Evolutionary conservation across 1,284 basidiomycete species (phyloP), one percentile per base, ranked within the genome.

Genomic region (Peniophora sp.): DNA sequence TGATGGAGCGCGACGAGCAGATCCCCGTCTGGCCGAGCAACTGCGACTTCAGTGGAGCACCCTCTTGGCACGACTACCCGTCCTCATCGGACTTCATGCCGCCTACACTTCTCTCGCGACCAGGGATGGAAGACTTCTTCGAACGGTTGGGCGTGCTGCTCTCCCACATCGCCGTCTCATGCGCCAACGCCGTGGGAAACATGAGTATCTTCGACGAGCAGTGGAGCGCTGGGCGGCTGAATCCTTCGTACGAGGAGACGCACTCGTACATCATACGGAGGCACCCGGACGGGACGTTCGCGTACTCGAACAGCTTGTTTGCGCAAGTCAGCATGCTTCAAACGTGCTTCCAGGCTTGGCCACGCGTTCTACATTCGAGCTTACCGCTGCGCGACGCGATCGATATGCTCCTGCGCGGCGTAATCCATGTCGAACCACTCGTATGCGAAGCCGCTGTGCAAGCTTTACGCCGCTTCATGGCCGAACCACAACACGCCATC

Each of bases 171-270:
- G 80, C 87, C 0, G 67, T 73, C 9, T 63, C 78, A 5, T 92
- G 85, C 61, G 80, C 81, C 59, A 82, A 83, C 51, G 67, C 78
- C 3, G 79, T 92, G 15, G 89, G 88, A 1, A 71, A 74, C 42
- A 85, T 95, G 78, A 85, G 85, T 14, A 73, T 96, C 35, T 86
- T 94, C 47, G 92, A 94, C 56, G 92, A 95, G 15, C 80, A 89
- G 51, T 91, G 87, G 77, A 76, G 80, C 3, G 61, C 75, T 2
- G 67, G 81, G 3, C 79, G 81, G 15, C 69, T 83, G 35, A 79
- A 78, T 47, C 76, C 81, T 0, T 69, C 79, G 0, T 81, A 81
- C 58, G 88, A 91, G 55, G 89, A 91, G 54, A 70, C 79, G 14
- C 79, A 80, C 57, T 83, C 73, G 63, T 76, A 76, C 51, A 63